Conservation (phyloP, 805 yeast species). For the Kodamaea hsintzibuensis region DNA sequence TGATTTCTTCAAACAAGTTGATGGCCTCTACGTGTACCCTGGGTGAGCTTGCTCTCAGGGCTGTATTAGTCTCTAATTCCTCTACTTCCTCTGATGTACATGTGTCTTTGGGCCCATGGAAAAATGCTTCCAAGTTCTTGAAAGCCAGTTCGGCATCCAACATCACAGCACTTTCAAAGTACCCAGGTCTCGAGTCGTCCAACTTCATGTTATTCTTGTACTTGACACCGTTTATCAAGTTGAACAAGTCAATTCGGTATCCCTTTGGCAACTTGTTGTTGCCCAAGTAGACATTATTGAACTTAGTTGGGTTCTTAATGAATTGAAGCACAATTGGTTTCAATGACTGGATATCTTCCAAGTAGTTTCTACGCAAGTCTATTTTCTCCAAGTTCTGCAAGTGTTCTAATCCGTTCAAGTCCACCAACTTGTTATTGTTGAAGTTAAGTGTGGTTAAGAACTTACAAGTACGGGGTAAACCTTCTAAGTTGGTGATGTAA, state of each 20-base stretch:
- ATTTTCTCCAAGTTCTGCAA: slow-evolving; percentile 47
- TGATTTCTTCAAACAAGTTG: slow-evolving; percentile 11
- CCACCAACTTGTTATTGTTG: slow-evolving; percentile 47
- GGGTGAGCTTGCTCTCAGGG: neutral
- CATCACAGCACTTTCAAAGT: slow-evolving; percentile 56
- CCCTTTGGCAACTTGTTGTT: slow-evolving; percentile 47
- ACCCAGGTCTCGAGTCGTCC: slow-evolving; percentile 63
- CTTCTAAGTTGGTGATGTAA: slow-evolving; percentile 34
- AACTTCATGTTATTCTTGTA: slow-evolving; percentile 49
- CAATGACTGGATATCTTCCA: slow-evolving; percentile 34
- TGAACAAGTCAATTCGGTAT: slow-evolving; percentile 55
- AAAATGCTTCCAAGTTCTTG: slow-evolving; percentile 42
- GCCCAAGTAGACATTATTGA: slow-evolving; percentile 39
- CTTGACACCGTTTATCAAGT: slow-evolving; percentile 54
- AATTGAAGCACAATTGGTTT: slow-evolving; percentile 39
- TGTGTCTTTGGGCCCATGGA: slow-evolving; percentile 9
- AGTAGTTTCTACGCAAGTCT: slow-evolving; percentile 51
- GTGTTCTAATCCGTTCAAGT: slow-evolving; percentile 47
- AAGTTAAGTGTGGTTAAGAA: slow-evolving; percentile 49
- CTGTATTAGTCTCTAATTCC: neutral
- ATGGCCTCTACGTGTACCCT: slow-evolving; percentile 10
- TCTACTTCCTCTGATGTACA: neutral
- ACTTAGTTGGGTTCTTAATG: slow-evolving; percentile 31
- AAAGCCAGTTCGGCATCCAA: slow-evolving; percentile 51
- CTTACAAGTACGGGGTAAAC: slow-evolving; percentile 35